Evolutionary conservation across 140 eudicot genomes (phyloP).

Genomic region (Cichorium intybus): DNA sequence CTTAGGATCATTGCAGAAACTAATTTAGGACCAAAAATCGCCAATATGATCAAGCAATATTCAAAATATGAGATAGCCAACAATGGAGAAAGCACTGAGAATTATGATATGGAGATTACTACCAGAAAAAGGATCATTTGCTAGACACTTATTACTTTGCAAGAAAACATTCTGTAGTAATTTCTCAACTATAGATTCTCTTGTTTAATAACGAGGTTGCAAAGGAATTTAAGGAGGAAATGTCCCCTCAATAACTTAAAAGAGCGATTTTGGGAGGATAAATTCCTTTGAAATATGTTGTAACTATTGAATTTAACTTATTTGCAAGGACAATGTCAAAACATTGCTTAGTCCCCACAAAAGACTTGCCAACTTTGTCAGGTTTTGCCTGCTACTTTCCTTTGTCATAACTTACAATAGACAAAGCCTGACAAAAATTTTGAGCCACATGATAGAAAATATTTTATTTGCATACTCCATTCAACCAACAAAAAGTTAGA

Average conservation of each 20-base stretch:
- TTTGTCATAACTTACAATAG: constrained; percentile 21
- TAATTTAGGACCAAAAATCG: neutral
- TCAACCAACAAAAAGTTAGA: constrained; percentile 6
- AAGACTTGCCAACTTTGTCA: constrained; percentile 33
- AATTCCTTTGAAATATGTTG: constrained; percentile 9
- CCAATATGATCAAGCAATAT: neutral
- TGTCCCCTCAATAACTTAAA: neutral
- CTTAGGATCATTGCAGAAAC: neutral
- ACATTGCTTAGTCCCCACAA: constrained; percentile 32
- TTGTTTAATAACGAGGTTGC: neutral
- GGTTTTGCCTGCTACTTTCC: constrained; percentile 31
- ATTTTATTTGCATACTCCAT: constrained; percentile 4
- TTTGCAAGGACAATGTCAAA: constrained; percentile 25
- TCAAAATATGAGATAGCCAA: neutral
- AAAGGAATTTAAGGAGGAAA: constrained; percentile 7
- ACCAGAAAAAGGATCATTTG: no score
- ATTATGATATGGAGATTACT: neutral
- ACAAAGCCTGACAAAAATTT: constrained; percentile 18
- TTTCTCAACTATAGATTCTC: neutral
- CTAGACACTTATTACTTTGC: no score
- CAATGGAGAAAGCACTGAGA: neutral
- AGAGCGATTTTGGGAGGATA: constrained; percentile 17
- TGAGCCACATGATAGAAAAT: constrained; percentile 2
- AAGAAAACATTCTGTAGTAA: neutral
- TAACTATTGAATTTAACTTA: constrained; percentile 14